These are phyloP conservation scores for Blastobotrys capitulatus DNA, from an alignment of 1,139 yeast genomes.

Conservation along the genomic window DNA sequence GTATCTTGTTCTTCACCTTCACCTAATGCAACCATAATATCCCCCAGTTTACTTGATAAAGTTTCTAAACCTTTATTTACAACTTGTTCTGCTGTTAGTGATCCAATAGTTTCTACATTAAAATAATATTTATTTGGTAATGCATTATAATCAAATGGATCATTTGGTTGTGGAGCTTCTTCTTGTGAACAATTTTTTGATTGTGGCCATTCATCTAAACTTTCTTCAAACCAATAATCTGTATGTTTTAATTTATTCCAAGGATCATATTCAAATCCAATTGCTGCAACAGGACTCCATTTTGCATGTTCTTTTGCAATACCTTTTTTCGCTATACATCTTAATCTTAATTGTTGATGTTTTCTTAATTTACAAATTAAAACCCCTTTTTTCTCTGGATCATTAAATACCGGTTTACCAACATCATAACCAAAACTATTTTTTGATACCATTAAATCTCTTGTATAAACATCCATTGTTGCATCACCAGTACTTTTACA, in stretches of 20 bases:
- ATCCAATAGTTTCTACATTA: slow-evolving; percentile 90
- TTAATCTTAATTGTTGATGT: slow-evolving; percentile 83
- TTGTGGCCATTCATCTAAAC: slow-evolving; percentile 89
- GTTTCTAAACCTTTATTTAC: slow-evolving; percentile 78
- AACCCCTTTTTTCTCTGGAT: slow-evolving; percentile 74
- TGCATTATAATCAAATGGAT: slow-evolving; percentile 79
- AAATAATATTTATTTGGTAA: slow-evolving; percentile 75
- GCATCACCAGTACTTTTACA: slow-evolving; percentile 87
- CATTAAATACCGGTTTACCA: slow-evolving; percentile 78
- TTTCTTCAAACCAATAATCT: slow-evolving; percentile 93
- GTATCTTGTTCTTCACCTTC: slow-evolving; percentile 18
- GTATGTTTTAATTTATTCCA: slow-evolving; percentile 97
- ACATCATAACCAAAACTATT: slow-evolving; percentile 22
- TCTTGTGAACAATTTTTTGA: slow-evolving; percentile 90
- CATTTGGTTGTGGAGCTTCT: slow-evolving; percentile 89
- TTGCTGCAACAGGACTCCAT: slow-evolving; percentile 97
- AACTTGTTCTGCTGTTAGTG: slow-evolving; percentile 83
- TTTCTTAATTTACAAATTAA: slow-evolving; percentile 84
- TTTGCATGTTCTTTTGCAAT: slow-evolving; percentile 98
- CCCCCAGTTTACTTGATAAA: slow-evolving; percentile 85
- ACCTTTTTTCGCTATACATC: slow-evolving; percentile 96
- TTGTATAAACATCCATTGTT: slow-evolving; percentile 84
- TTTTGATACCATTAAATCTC: slow-evolving; percentile 59
- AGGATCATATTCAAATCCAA: slow-evolving; percentile 98
- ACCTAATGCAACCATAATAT: slow-evolving; percentile 76